A percentile compares a stretch with the other conserved stretches of the same genome.
phyloP scores from a whole-genome alignment of 1,139 yeast species.

The Geotrichum europaeum region DNA sequence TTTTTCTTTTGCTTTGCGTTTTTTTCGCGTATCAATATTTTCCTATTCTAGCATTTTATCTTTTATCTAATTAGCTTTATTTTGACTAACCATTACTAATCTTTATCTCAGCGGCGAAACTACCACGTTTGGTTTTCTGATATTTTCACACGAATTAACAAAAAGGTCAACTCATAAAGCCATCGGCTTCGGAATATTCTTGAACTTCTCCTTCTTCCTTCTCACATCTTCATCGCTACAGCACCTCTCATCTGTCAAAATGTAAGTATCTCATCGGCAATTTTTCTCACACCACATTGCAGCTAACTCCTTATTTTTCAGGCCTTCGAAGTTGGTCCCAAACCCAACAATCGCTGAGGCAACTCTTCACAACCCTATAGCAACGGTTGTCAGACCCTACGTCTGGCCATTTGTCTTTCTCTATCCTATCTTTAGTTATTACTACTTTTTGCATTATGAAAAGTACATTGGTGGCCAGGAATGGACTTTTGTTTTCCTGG shows the following conservation, averaged over 20 bases:
- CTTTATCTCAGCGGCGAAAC: background rate
- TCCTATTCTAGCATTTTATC: background rate
- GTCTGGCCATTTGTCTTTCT: constrained; percentile 76
- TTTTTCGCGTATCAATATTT: background rate
- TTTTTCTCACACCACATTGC: background rate
- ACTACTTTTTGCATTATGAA: constrained; percentile 69
- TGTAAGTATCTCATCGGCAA: background rate
- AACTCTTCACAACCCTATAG: constrained; percentile 66
- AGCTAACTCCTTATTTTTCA: background rate
- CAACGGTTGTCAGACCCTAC: constrained; percentile 61
- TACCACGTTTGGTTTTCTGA: background rate
- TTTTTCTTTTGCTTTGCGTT: background rate
- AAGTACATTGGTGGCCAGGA: constrained; percentile 71
- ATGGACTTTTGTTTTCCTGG: constrained; percentile 52
- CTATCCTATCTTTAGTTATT: constrained; percentile 68
- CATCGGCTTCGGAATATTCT: background rate
- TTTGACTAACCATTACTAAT: background rate
- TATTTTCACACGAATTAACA: background rate
- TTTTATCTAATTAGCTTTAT: background rate
- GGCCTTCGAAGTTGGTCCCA: constrained; percentile 30
- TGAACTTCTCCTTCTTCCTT: background rate
- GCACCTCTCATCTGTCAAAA: background rate
- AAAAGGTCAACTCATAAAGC: background rate
- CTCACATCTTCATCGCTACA: background rate
- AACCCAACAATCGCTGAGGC: constrained; percentile 58